Evolutionary conservation across 345 rosid genomes (phyloP), one percentile per base, ranked within the genome.

Genomic region (Raphanus sativus): DNA sequence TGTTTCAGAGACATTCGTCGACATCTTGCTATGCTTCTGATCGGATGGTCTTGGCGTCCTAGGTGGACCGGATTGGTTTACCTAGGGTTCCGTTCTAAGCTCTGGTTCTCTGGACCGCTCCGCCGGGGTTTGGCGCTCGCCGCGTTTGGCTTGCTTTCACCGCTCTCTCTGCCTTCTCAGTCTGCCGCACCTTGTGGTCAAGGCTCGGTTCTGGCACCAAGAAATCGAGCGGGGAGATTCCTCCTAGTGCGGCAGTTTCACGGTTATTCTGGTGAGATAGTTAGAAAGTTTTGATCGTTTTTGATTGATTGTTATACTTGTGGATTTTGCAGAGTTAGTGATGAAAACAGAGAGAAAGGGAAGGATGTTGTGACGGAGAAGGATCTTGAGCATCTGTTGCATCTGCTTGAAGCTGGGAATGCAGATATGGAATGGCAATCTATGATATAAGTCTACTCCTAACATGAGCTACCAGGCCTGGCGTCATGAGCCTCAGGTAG

Each of bases 1-100:
- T 13, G 71, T 94, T 8, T 67, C 90, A 65, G 98, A 94, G 81
- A 87, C 98, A 87, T 87, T 92, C 71, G 96, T 92, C 90, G 98
- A 95, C 86, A 83, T 89, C 75, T 75, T 95, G 85, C 84, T 92
- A 2, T 95, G 5, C 94, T 95, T 75, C 67, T 92, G 33, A 91
- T 92, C 70, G 99, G 99, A 16, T 95, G 99, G 99, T 84, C 97
- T 2, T 92, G 99, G 98, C 89, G 99, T 28, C 99, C 98, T 0
- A 77, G 97, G 33, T 95, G 99, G 98, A 95, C 97, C 13, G 83
- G 94, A 16, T 84, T 95, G 84, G 65, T 95, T 45, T 95, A 80
- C 75, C 80, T 95, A 45, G 98, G 98, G 42, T 75, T 92, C 30
- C 89, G 98, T 32, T 81, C 89, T 77, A 89, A 87, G 83, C 86